Evolutionary conservation across 306 rosid genomes (phyloP), one percentile per base, ranked within the genome.

Genomic region (Lablab purpureus): DNA sequence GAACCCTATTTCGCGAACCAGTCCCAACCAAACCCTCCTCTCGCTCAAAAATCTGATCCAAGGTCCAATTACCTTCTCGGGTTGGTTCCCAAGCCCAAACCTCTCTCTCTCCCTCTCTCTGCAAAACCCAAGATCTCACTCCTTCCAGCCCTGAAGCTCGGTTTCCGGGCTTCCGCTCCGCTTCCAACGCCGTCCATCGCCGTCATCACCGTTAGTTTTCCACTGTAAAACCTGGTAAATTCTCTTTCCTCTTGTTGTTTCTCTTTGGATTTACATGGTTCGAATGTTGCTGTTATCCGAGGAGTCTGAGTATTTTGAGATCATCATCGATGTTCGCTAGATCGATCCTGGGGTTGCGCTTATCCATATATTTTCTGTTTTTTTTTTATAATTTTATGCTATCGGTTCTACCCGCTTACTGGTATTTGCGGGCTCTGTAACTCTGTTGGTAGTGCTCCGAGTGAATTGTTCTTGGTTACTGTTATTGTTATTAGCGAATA

Each of bases 51-150:
- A 25, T 27, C 66, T 25, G 5, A 12, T 12, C 64, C 19, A 62
- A 62, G 67, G 67, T 62, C 67, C 67, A 62, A 62, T 62, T 62
- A 14, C 40, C 67, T 59, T 59, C 36, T 25, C 67, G 67, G 67
- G 43, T 62, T 62, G 19, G 67, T 62, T 62, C 12, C 12, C 5
- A 62, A 62, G 67, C 67, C 67, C 67, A 62, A 62, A 30, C 6
- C 41, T 14, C 11, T 58, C 18, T 23, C 18, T 62, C 66, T 37
- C 43, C 43, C 40, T 27, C 3, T 27, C 21, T 23, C 65, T 14
- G 43, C 67, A 62, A 62, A 62, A 62, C 67, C 67, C 67, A 30
- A 63, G 46, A 63, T 32, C 68, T n/a, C 25, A 17, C 68, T 32
- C 46, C 68, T 43, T 32, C 68, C 10, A n/a, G 68, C 68, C 68